Percentiles rank a stretch among this genome's conserved stretches.
These are phyloP conservation scores for Aspergillus homomorphus DNA, from an alignment of 495 filamentous ascomycete species.

Conservation along the genomic window DNA sequence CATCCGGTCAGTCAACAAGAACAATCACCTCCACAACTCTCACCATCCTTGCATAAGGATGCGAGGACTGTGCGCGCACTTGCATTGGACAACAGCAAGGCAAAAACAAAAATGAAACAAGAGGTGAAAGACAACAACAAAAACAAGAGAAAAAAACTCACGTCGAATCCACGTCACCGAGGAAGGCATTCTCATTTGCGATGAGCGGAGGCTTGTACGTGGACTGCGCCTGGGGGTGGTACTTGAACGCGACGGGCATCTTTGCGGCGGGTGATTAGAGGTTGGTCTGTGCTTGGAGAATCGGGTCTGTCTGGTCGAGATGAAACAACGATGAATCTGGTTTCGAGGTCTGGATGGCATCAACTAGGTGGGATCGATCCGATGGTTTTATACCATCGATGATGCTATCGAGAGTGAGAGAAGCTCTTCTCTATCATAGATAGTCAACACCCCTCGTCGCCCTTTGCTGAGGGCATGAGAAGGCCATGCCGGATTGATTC, in stretches of 20 bases:
- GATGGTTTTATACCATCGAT: no score
- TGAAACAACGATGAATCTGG: no score
- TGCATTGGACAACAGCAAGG: not conserved
- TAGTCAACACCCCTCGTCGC: no score
- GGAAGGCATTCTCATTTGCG: slow-evolving; percentile 70
- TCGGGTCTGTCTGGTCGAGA: no score
- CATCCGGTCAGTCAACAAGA: not conserved
- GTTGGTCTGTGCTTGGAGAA: not conserved
- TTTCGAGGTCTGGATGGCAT: no score
- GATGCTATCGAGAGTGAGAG: no score
- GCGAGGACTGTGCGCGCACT: not conserved
- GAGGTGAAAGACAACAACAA: not conserved
- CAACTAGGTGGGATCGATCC: no score
- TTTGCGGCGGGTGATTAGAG: slow-evolving; percentile 3
- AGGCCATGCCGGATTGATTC: no score
- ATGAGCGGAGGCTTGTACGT: slow-evolving; percentile 68
- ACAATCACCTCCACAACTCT: not conserved
- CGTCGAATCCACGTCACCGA: slow-evolving; percentile 64
- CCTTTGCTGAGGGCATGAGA: no score
- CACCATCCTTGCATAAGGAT: not conserved
- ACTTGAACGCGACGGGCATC: slow-evolving; percentile 40
- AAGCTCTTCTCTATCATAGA: no score
- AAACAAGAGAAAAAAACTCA: slow-evolving; percentile 23
- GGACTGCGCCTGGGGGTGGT: slow-evolving; percentile 59
- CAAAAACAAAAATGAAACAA: not conserved